phyloP scores from a whole-genome alignment of 768 basidiomycete species.

The Flagelloscypha sp. region DNA sequence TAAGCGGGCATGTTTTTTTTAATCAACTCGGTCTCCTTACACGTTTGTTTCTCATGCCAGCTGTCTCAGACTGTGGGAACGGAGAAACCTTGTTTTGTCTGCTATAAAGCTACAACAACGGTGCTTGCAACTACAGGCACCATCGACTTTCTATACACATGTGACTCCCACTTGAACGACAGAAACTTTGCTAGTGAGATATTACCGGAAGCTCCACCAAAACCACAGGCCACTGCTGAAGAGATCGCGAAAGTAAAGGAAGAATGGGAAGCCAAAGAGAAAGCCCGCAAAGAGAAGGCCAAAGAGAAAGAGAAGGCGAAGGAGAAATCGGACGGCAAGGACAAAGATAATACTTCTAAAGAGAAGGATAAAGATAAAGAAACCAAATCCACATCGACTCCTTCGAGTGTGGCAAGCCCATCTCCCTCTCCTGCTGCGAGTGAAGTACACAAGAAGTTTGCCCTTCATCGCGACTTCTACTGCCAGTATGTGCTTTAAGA shows the following conservation, averaged over 20 bases:
- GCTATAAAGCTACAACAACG: constrained; percentile 71
- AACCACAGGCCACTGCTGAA: constrained; percentile 40
- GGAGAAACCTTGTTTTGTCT: constrained; percentile 67
- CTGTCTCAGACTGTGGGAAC: constrained; percentile 62
- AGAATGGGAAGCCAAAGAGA: constrained; percentile 75
- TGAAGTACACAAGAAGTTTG: constrained; percentile 63
- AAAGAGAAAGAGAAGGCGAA: constrained; percentile 42
- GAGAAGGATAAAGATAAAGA: constrained; percentile 30
- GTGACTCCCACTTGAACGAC: constrained; percentile 74
- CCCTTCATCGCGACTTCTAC: constrained; percentile 79
- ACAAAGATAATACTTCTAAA: constrained; percentile 19
- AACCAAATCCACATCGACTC: constrained; percentile 21
- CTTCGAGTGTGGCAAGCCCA: constrained; percentile 22
- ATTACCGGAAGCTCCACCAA: constrained; percentile 28
- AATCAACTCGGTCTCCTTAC: neutral
- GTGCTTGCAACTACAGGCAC: constrained; percentile 82
- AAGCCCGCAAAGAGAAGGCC: constrained; percentile 45
- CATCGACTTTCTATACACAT: constrained; percentile 81
- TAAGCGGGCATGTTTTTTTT: constrained; percentile 57
- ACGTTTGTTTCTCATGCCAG: constrained; percentile 3
- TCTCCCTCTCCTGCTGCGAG: constrained; percentile 25
- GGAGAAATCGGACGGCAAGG: constrained; percentile 28
- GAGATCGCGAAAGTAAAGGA: constrained; percentile 72
- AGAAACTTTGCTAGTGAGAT: constrained; percentile 59
- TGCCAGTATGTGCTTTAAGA: too few relatives aligned